Conservation (phyloP, 179 eudicot genomes). For the Dionaea muscipula region DNA sequence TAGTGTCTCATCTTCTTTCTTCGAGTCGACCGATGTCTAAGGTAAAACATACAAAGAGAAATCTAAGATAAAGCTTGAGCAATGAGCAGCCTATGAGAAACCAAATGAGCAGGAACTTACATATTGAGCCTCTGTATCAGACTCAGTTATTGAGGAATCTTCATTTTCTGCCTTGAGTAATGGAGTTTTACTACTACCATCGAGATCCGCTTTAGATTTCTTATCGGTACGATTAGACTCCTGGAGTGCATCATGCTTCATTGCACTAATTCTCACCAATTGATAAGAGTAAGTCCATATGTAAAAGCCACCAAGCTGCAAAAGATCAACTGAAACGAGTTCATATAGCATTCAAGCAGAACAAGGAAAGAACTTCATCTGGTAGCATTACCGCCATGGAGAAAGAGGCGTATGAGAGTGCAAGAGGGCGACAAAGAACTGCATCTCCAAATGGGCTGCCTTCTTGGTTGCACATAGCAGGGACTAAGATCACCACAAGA, state of each 20-base stretch:
- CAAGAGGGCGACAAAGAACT: constrained; percentile 32
- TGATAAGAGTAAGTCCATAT: constrained; percentile 86
- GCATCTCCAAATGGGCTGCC: constrained; percentile 80
- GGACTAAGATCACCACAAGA: constrained; percentile 66
- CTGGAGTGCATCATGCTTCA: constrained; percentile 24
- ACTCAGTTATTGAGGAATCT: constrained; percentile 17
- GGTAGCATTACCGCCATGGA: constrained; percentile 77
- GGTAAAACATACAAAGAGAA: neutral
- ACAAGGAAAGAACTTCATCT: neutral
- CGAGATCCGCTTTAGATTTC: constrained; percentile 52
- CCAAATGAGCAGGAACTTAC: constrained; percentile 14
- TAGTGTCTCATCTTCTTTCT: constrained; percentile 12
- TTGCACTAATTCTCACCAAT: constrained; percentile 39
- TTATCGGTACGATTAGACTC: constrained; percentile 14
- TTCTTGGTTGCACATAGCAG: constrained; percentile 63
- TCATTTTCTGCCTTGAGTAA: constrained; percentile 37
- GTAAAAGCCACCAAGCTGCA: constrained; percentile 68
- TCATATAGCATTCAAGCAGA: neutral
- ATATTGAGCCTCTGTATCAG: constrained; percentile 23
- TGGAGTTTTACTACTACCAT: constrained; percentile 31
- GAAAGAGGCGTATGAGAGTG: constrained; percentile 77
- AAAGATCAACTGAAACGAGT: neutral
- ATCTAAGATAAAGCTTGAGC: neutral
- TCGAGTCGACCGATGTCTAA: neutral
- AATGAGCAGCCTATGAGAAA: neutral